phyloP scores from a whole-genome alignment of 2,329 filamentous ascomycete genomes.

The Calonectria pseudoturangicola region DNA sequence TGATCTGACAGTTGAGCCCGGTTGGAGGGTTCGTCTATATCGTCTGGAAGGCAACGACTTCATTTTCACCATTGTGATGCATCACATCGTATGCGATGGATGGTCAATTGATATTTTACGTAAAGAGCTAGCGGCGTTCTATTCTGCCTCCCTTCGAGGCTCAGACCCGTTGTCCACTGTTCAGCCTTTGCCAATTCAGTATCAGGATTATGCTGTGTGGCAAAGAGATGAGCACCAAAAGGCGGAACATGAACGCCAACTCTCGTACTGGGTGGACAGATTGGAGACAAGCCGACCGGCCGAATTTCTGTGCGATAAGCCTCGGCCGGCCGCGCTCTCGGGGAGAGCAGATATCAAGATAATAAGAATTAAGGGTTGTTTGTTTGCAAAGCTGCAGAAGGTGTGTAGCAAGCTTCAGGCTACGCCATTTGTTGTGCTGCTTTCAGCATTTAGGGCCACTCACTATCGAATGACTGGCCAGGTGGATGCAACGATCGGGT shows the following conservation, averaged over 20 bases:
- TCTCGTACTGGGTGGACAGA: not conserved
- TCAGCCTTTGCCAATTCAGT: slow-evolving; percentile 50
- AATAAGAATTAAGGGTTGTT: not conserved
- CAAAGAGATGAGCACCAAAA: not conserved
- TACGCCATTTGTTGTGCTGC: slow-evolving; percentile 25
- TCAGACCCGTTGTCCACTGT: slow-evolving; percentile 41
- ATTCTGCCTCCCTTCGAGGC: slow-evolving; percentile 41
- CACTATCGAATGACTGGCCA: slow-evolving; percentile 52
- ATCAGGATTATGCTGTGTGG: slow-evolving; percentile 49
- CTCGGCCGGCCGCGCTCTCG: not conserved
- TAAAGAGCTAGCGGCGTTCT: slow-evolving; percentile 42
- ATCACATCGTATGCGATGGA: slow-evolving; percentile 53
- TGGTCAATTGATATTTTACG: slow-evolving; percentile 48
- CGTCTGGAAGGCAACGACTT: slow-evolving; percentile 3
- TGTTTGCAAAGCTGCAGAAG: not conserved
- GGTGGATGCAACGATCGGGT: slow-evolving; percentile 49
- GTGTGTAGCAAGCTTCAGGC: not conserved
- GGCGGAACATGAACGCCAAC: not conserved
- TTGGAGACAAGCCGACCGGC: slow-evolving; percentile 2
- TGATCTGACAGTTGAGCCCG: not conserved
- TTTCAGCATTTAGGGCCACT: slow-evolving; percentile 50
- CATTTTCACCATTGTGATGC: slow-evolving; percentile 46
- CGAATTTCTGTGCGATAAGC: slow-evolving; percentile 6
- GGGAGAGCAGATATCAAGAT: not conserved
- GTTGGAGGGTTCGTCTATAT: not conserved